Percentiles rank a stretch among this genome's conserved stretches.
These are phyloP conservation scores for Ceratocystis harringtonii DNA, from an alignment of 2,329 filamentous ascomycete species.

Conservation along the genomic window DNA sequence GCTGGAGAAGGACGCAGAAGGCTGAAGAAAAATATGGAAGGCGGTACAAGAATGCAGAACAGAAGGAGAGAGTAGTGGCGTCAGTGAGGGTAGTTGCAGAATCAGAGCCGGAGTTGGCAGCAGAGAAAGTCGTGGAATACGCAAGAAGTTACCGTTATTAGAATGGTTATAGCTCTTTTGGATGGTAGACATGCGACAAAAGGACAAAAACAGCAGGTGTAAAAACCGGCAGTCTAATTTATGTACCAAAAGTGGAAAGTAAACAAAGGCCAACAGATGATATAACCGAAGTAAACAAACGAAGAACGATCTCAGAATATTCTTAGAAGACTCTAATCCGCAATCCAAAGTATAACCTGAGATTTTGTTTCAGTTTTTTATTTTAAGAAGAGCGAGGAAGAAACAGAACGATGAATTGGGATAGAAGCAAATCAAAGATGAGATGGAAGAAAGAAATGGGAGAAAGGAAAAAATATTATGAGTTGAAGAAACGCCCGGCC, in stretches of 20 bases:
- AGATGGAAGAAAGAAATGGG: background rate
- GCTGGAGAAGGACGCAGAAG: background rate
- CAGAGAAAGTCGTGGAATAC: background rate
- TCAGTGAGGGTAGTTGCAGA: background rate
- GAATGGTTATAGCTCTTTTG: background rate
- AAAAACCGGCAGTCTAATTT: background rate
- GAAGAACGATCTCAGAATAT: background rate
- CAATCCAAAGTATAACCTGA: background rate
- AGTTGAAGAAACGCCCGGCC: background rate
- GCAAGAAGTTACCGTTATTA: background rate
- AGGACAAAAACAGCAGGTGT: background rate
- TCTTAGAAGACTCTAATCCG: background rate
- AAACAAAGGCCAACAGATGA: background rate
- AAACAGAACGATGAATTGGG: background rate
- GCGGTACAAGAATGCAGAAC: background rate
- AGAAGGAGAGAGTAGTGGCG: background rate
- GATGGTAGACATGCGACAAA: background rate
- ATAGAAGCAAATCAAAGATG: background rate
- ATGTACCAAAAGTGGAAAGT: background rate
- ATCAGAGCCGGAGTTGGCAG: background rate
- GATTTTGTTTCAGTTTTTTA: background rate
- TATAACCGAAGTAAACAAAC: background rate
- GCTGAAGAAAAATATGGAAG: background rate
- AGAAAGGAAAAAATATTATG: background rate
- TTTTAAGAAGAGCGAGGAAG: background rate